Evolutionary conservation across 768 basidiomycete genomes (phyloP), one percentile per base, ranked within the genome.

Genomic region (Lactifluus hygrophoroides): DNA sequence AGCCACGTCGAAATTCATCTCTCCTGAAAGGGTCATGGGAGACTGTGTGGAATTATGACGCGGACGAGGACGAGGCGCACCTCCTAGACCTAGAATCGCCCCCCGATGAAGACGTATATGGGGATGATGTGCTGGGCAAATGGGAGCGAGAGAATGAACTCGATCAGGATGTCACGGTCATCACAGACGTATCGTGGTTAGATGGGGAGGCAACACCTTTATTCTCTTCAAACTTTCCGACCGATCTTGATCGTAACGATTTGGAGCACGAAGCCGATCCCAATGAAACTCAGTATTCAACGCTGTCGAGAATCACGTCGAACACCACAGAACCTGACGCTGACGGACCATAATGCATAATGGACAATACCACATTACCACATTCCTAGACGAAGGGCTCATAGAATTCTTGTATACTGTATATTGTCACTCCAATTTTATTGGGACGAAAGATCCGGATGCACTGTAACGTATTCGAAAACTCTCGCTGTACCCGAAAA

Each of bases 151-250:
- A 35, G 1, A 25, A 17, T 13, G 21, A 30, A 13, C 35, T 9
- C 27, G 35, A 35, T 30, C 47, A 37, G 3, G 49, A 37, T n/a
- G 17, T 6, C n/a, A 60, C 59, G 37, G 49, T 49, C 28, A 56
- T 21, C 2, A 13, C n/a, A 13, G 14, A 3, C 30, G 14, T 21
- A 17, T 9, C 49, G 17, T 56, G 54, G 42, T 38, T 27, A 10
- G 43, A 56, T 13, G 59, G 21, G 30, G 54, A 60, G 28, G 16
- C 43, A 11, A 60, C 54, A 19, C 59, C 59, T 7, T 9, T 13
- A 3, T 51, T 60, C 43, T 51, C 49, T 17, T 55, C 54, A 25
- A 51, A 28, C 23, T 56, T 60, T 23, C 54, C 59, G 23, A 60
- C 16, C 19, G 30, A 16, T 10, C 54, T 3, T 16, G 25, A 42